Percentiles rank a stretch among this genome's conserved stretches.
phyloP scores from a whole-genome alignment of 345 rosid genomes.

The Murraya paniculata region DNA sequence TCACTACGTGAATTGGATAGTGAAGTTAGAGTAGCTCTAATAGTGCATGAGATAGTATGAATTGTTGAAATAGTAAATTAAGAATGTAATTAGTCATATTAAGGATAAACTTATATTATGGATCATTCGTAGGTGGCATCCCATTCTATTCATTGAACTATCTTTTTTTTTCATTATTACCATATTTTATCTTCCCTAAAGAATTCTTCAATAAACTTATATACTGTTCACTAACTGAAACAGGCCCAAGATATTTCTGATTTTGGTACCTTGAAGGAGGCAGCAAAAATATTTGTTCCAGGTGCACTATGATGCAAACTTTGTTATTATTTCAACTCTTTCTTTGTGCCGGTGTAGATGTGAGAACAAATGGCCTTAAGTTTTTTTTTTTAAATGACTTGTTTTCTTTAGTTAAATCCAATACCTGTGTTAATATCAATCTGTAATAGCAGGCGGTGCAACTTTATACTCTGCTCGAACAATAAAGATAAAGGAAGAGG shows the following conservation, averaged over 20 bases:
- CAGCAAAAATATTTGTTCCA: constrained; percentile 83
- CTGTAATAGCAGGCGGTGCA: constrained; percentile 59
- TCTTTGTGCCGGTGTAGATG: not conserved
- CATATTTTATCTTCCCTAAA: constrained; percentile 7
- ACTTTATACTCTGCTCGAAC: constrained; percentile 76
- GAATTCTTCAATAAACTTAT: constrained; percentile 14
- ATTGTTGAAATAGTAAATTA: not conserved
- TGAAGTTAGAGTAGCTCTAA: not conserved
- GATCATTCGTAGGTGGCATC: not conserved
- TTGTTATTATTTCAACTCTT: not conserved
- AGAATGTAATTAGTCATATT: not conserved
- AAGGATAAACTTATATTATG: not conserved
- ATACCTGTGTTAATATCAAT: not conserved
- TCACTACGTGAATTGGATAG: not conserved
- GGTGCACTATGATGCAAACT: constrained; percentile 33
- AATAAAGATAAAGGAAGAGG: constrained; percentile 89
- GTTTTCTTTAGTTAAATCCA: constrained; percentile 3
- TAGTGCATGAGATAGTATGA: not conserved
- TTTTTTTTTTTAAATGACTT: not conserved
- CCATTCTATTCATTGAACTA: not conserved
- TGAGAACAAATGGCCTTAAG: not conserved
- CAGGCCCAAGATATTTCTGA: constrained; percentile 87
- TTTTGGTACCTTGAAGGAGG: constrained; percentile 81
- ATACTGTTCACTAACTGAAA: constrained; percentile 14
- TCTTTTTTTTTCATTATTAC: not conserved